Evolutionary conservation across 345 rosid genomes (phyloP), one percentile per base, ranked within the genome.

Genomic region (Gossypium mustelinum): DNA sequence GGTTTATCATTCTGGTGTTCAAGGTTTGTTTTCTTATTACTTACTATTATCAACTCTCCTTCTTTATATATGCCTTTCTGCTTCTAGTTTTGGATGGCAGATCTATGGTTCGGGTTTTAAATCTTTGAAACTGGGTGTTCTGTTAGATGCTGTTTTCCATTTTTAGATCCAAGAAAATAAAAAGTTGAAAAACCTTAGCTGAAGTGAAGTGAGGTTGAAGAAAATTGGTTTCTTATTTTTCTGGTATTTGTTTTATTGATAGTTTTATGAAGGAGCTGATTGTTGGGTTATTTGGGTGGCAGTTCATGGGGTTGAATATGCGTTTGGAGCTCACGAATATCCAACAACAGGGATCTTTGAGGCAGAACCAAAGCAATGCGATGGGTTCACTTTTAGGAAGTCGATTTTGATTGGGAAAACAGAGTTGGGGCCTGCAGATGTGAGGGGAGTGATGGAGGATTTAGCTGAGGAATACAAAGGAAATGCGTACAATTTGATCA

Each of bases 251-350:
- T 7, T 45, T 43, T 0, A 8, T 24, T 17, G 9, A 17, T 20
- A 65, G 55, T 27, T 68, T 47, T 47, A 2, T 1, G n/a, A 41
- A 18, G n/a, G 20, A 3, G 34, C 20, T 72, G 50, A 56, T 65
- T 17, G 18, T 29, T 58, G 22, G 47, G 29, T 45, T 7, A 20
- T 24, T 14, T 67, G 27, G 43, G 20, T 9, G 60, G 81, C 84
- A 96, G 99, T 93, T 85, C 92, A 96, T 79, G 98, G 92, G 9
- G 79, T 91, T 59, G 99, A 95, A 85, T 93, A 93, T 82, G 98
- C 99, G 4, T 95, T 83, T 73, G 99, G 99, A 73, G 98, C 99
- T 72, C 99, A 96, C 60, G 98, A 96, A 75, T 89, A 85, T 79
- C 89, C 97, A 50, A 87, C 98, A 6, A 96, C 94, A 1, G 99